Conservation (phyloP, 2,329 filamentous ascomycete species). For the Ascochyta fabae region DNA sequence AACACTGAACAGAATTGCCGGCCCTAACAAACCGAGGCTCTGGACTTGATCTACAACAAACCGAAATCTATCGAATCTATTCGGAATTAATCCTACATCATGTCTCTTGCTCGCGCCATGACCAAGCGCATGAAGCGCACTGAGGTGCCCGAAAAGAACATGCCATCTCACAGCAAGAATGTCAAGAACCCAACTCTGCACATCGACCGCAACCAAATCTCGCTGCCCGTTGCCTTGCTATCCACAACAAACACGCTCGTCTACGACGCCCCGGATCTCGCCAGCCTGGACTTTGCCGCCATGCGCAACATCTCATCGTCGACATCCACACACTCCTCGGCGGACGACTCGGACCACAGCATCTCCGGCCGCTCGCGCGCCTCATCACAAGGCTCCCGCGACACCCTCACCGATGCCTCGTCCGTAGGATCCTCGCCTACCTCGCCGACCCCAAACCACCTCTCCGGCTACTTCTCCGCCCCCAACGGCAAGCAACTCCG, state of each 20-base stretch:
- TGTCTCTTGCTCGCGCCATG: conserved; percentile 74
- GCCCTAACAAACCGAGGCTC: conserved; percentile 28
- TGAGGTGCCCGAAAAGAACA: conserved; percentile 47
- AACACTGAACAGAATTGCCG: conserved; percentile 36
- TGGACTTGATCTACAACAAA: conserved; percentile 15
- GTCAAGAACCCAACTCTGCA: conserved; percentile 55
- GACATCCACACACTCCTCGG: conserved; percentile 65
- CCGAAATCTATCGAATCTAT: conserved; percentile 36
- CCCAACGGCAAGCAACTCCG: conserved; percentile 53
- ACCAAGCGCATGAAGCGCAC: conserved; percentile 70
- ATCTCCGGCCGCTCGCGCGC: conserved; percentile 54
- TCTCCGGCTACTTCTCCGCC: conserved; percentile 64
- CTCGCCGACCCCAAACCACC: conserved; percentile 62
- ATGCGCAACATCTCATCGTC: conserved; percentile 49
- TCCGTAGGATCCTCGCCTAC: conserved; percentile 56
- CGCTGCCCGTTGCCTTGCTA: conserved; percentile 81
- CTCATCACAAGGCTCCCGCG: conserved; percentile 63
- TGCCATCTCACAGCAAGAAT: conserved; percentile 51
- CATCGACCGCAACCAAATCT: conserved; percentile 76
- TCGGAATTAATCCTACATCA: conserved; percentile 46
- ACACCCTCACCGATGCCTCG: conserved; percentile 71
- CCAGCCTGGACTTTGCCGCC: conserved; percentile 43
- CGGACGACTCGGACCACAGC: conserved; percentile 75
- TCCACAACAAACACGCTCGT: conserved; percentile 97
- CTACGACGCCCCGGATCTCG: conserved; percentile 89